A percentile compares a stretch with the other conserved stretches of the same genome.
Evolutionary conservation across 2,329 filamentous ascomycete genomes (phyloP).

Genomic region (Lecanicillium sp.): DNA sequence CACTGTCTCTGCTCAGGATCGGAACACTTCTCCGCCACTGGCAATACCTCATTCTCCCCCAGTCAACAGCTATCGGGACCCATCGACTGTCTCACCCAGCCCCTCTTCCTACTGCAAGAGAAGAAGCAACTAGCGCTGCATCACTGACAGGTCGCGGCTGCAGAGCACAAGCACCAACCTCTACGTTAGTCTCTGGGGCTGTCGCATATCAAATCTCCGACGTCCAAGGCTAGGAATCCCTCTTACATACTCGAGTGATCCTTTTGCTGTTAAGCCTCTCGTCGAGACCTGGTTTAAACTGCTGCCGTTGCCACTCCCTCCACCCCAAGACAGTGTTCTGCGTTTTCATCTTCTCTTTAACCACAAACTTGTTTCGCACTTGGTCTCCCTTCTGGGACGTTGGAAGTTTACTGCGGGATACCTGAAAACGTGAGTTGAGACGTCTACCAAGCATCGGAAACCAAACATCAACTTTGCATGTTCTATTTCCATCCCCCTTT

Average conservation of each 20-base stretch:
- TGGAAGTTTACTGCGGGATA: conserved; percentile 50
- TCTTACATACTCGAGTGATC: conserved; percentile 19
- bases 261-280: conserved; percentile 27
- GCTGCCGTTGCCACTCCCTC: conserved; percentile 19
- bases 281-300: conserved; percentile 29
- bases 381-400: conserved; percentile 28
- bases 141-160: conserved; percentile 21
- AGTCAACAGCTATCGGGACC: conserved; percentile 21
- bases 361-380: conserved; percentile 25
- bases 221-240: conserved; percentile 20
- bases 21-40: conserved; percentile 24
- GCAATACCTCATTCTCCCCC: conserved; percentile 21
- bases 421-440: too few species aligned
- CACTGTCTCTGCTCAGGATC: conserved; percentile 28
- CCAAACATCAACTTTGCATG: too few species aligned
- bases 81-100: conserved; percentile 26
- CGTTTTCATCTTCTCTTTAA: conserved; percentile 22
- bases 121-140: conserved; percentile 25
- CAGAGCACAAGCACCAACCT: conserved; percentile 22
- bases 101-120: conserved; percentile 20
- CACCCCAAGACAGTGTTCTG: conserved; percentile 29
- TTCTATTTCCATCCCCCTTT: too few species aligned
- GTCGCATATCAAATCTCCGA: conserved; percentile 31
- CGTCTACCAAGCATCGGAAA: too few species aligned
- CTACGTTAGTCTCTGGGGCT: conserved; percentile 20